phyloP scores from a whole-genome alignment of 768 basidiomycete genomes.

The Termitomyces bulborhizus region DNA sequence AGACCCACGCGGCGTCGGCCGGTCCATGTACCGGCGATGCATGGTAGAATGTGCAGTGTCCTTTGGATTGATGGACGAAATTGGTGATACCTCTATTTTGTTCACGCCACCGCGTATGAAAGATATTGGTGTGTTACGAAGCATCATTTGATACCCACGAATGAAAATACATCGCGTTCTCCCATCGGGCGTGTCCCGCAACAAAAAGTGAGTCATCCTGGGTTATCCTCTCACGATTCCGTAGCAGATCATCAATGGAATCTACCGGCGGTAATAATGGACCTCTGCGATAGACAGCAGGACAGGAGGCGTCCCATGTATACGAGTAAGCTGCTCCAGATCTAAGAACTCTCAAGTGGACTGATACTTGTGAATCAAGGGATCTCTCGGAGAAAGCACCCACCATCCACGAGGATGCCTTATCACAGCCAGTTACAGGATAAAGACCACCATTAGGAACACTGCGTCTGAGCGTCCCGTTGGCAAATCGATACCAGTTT shows the following conservation, averaged over 20 bases:
- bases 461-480: constrained; percentile 6
- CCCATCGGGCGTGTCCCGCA: constrained; percentile 5
- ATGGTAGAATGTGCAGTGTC: background rate
- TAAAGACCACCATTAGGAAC: constrained; percentile 15
- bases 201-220: constrained; percentile 8
- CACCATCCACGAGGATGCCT: constrained; percentile 13
- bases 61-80: constrained; percentile 6
- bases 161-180: constrained; percentile 12
- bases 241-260: constrained; percentile 1
- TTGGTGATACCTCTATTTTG: constrained; percentile 6
- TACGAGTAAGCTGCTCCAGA: constrained; percentile 8
- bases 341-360: constrained; percentile 4
- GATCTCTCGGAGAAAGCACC: constrained; percentile 10
- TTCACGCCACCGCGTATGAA: background rate
- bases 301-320: constrained; percentile 9
- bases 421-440: constrained; percentile 17
- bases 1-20: background rate
- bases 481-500: constrained; percentile 13
- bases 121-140: constrained; percentile 6
- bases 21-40: background rate
- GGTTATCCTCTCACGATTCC: background rate
- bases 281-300: constrained; percentile 10
- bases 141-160: constrained; percentile 13
- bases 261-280: constrained; percentile 2
- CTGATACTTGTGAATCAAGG: constrained; percentile 1